Conservation (phyloP, 2,329 filamentous ascomycete genomes). For the Aspergillus uvarum region DNA sequence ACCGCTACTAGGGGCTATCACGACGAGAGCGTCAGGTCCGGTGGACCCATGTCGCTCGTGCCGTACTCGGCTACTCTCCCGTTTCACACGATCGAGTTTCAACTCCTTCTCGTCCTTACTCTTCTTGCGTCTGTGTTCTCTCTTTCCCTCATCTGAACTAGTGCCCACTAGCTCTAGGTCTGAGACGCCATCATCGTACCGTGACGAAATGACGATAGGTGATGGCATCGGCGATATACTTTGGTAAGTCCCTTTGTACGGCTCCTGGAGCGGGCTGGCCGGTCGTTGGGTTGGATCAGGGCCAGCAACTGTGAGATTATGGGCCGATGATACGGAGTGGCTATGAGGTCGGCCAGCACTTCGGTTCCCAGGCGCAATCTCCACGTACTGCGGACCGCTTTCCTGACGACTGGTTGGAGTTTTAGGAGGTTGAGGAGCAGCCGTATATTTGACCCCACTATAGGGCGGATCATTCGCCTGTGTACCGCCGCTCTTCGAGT, state of each 20-base stretch:
- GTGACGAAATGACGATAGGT: constrained; percentile 63
- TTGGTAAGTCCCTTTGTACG: constrained; percentile 92
- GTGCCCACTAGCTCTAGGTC: constrained; percentile 49
- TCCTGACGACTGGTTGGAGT: constrained; percentile 25
- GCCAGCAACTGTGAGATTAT: constrained; percentile 39
- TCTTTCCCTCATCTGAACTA: constrained; percentile 29
- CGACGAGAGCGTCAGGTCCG: constrained; percentile 41
- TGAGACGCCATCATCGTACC: constrained; percentile 54
- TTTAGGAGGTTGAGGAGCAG: constrained; percentile 21
- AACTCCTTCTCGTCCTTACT: constrained; percentile 32
- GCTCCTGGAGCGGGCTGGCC: constrained; percentile 81
- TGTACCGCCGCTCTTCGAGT: constrained; percentile 18
- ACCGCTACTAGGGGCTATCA: constrained; percentile 48
- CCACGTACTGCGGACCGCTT: constrained; percentile 33
- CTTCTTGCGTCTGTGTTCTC: constrained; percentile 28
- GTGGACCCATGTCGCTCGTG: constrained; percentile 30
- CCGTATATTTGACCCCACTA: constrained; percentile 14
- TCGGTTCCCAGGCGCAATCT: constrained; percentile 34
- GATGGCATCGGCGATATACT: constrained; percentile 93
- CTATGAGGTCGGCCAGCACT: constrained; percentile 30
- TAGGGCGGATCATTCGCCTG: constrained; percentile 13
- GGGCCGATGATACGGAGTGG: constrained; percentile 40
- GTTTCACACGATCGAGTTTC: constrained; percentile 28
- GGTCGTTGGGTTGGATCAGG: constrained; percentile 55
- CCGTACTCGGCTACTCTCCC: constrained; percentile 23